Percentiles rank a stretch among this genome's conserved stretches.
These are phyloP conservation scores for Aureobasidium pullulans DNA, from an alignment of 2,329 filamentous ascomycete species.

Conservation along the genomic window DNA sequence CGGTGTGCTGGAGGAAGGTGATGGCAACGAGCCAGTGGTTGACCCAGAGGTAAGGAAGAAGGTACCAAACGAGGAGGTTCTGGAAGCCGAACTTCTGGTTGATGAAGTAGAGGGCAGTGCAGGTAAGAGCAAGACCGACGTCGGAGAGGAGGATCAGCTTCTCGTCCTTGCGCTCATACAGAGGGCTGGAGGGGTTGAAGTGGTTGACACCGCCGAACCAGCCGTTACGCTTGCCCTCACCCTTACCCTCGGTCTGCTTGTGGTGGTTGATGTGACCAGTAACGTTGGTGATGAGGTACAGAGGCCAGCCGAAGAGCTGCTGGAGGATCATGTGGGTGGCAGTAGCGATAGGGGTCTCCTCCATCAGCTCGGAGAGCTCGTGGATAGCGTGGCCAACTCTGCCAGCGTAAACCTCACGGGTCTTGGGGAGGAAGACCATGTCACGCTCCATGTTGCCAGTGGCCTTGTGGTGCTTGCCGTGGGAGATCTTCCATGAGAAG, in stretches of 20 bases:
- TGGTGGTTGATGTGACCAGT: slow-evolving; percentile 96
- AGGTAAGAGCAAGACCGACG: slow-evolving; percentile 60
- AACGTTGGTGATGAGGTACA: slow-evolving; percentile 86
- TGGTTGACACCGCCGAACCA: slow-evolving; percentile 79
- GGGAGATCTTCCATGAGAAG: slow-evolving; percentile 99
- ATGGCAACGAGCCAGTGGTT: slow-evolving; percentile 99
- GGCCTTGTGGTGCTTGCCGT: slow-evolving; percentile 99
- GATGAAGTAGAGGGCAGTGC: slow-evolving; percentile 57
- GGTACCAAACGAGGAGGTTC: slow-evolving; percentile 93
- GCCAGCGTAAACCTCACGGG: slow-evolving; percentile 70
- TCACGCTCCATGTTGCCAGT: slow-evolving; percentile 95
- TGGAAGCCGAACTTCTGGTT: slow-evolving; percentile 71
- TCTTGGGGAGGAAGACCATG: slow-evolving; percentile 98
- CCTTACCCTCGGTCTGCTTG: slow-evolving; percentile 84
- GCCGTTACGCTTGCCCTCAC: slow-evolving; percentile 86
- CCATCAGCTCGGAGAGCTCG: slow-evolving; percentile 79
- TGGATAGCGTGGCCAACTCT: slow-evolving; percentile 68
- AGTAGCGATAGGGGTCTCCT: slow-evolving; percentile 88
- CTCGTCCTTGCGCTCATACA: slow-evolving; percentile 88
- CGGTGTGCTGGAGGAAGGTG: slow-evolving; percentile 95
- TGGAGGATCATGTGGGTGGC: slow-evolving; percentile 67
- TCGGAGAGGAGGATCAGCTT: slow-evolving; percentile 82
- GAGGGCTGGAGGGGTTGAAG: slow-evolving; percentile 78
- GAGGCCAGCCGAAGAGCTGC: slow-evolving; percentile 87
- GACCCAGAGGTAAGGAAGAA: slow-evolving; percentile 91